A percentile compares a stretch with the other conserved stretches of the same genome.
These are phyloP conservation scores for Cucumis hystrix DNA, from an alignment of 306 rosid species.

Conservation along the genomic window DNA sequence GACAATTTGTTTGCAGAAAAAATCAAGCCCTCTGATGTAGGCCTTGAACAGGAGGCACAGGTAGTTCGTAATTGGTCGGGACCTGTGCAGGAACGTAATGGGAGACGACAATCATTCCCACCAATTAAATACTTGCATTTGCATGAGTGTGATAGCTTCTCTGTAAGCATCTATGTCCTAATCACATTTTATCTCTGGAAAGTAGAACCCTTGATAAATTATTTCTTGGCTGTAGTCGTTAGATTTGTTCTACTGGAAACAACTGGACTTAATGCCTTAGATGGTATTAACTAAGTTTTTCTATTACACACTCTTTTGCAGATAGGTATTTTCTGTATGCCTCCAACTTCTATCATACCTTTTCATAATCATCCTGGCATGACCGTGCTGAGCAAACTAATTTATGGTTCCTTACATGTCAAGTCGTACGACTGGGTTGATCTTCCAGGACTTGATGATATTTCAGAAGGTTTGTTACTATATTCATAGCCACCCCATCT, in stretches of 20 bases:
- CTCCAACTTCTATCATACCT: slow-evolving; percentile 78
- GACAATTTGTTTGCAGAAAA: slow-evolving; percentile 49
- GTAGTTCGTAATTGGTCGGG: slow-evolving; percentile 67
- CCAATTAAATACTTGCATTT: slow-evolving; percentile 87
- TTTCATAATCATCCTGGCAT: slow-evolving; percentile 95
- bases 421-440: slow-evolving; percentile 88
- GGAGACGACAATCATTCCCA: slow-evolving; percentile 46
- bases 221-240: background rate
- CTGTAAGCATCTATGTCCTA: slow-evolving; percentile 38
- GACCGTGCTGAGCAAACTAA: slow-evolving; percentile 94
- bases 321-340: slow-evolving; percentile 98
- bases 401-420: slow-evolving; percentile 72
- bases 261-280: background rate
- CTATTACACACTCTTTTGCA: slow-evolving; percentile 19
- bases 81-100: slow-evolving; percentile 37
- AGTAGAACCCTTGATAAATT: background rate
- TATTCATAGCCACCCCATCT: background rate
- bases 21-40: slow-evolving; percentile 90
- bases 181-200: background rate
- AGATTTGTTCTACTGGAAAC: background rate
- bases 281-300: background rate
- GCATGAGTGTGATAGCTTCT: slow-evolving; percentile 65
- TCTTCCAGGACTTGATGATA: slow-evolving; percentile 34
- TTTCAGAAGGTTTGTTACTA: slow-evolving; percentile 50
- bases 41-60: slow-evolving; percentile 93